Base-by-base conservation (phyloP, 116 monocot species). In the Thalassia testudinum region DNA sequence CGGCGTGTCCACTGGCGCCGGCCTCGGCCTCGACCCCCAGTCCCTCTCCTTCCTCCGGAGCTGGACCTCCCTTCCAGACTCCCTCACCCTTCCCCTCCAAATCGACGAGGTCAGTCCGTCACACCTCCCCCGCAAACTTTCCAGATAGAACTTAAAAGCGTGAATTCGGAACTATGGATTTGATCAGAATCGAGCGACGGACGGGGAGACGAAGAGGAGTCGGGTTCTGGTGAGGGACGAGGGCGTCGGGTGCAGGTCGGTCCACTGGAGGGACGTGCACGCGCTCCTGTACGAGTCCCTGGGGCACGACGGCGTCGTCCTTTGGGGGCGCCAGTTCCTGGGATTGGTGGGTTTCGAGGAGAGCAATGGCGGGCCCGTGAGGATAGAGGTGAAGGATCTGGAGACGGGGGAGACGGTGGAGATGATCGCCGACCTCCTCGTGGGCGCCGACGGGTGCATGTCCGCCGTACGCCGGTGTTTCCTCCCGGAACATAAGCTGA, bases 361-460 rank as follows among this genome's bases (percentile, higher is more conserved):
- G 8, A 58, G 57, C 16, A 34, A 3, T 34, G 6, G 6, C 30
- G 19, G 58, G 12, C 47, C 28, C 11, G 77, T 89, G 10, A 56
- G 15, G 19, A 34, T 67, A 0, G 67, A 62, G 45, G 71, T 71
- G 15, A 61, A 48, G 70, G 62, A 26, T 14, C 12, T 74, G 5
- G 19, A 44, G 43, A 77, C 58, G 1, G 75, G 42, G 16, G 75
- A 80, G 47, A 57, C 42, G 27, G 62, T 84, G n/a, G 75, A 77
- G 38, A 53, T 90, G 30, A 30, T 42, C 0, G 84, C 66, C 5
- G 72, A 84, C 61, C 67, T 90, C 62, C 77, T 90, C 21, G 62
- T 90, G 17, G 89, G 80, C 1, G 90, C 90, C 12, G 90, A 84
- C 53, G 90, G 90, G 37, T 84, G 70, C 56, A 47, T 70, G 51